Conservation (phyloP, 441 rosid genomes). For the Flueggea neowawraea region DNA sequence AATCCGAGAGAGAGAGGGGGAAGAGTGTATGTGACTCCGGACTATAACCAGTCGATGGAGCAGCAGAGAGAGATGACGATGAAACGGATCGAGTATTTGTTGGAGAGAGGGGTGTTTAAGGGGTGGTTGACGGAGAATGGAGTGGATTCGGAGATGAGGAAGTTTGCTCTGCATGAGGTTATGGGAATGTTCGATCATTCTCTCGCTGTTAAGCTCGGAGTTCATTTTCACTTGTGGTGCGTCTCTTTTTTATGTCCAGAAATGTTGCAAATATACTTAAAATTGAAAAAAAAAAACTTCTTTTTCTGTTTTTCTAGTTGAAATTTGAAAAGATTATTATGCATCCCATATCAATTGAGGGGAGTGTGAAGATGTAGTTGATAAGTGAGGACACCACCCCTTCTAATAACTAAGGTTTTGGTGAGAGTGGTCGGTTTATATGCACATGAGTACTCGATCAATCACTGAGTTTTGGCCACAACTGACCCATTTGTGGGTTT, state of each 20-base stretch:
- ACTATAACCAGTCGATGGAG: constrained; percentile 85
- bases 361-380: too few species aligned
- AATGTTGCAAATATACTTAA: neutral
- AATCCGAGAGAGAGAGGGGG: constrained; percentile 62
- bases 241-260: neutral
- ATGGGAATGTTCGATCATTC: constrained; percentile 67
- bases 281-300: neutral
- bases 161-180: constrained; percentile 55
- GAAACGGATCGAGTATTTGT: constrained; percentile 54
- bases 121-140: constrained; percentile 71
- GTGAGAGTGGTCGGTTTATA: too few species aligned
- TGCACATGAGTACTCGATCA: too few species aligned
- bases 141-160: constrained; percentile 55
- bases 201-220: constrained; percentile 58
- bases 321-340: too few species aligned
- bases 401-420: too few species aligned
- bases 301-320: too few species aligned
- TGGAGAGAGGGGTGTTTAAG: constrained; percentile 55
- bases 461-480: too few species aligned
- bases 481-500: too few species aligned
- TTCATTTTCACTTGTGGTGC: constrained; percentile 89
- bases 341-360: too few species aligned
- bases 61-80: constrained; percentile 81
- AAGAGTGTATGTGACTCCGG: constrained; percentile 59
- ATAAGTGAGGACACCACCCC: too few species aligned